Percentiles rank a stretch among this genome's conserved stretches.
Conservation (phyloP, 2,329 filamentous ascomycete species). For the Podosphaera fusca region DNA sequence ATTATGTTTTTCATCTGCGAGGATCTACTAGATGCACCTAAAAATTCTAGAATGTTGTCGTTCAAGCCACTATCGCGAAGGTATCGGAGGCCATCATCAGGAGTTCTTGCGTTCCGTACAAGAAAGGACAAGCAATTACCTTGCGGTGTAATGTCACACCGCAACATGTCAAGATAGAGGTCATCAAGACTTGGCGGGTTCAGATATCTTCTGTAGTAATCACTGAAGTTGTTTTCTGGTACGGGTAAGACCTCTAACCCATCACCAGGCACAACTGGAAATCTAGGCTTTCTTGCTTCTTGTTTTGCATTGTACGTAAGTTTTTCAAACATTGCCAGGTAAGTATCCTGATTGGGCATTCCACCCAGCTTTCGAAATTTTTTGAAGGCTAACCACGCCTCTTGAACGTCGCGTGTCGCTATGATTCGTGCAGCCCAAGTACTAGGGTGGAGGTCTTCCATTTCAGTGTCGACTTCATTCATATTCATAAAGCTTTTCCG, state of each 20-base stretch:
- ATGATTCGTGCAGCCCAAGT: conserved; percentile 32
- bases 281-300: conserved; percentile 6
- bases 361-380: conserved; percentile 16
- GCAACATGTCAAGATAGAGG: conserved; percentile 35
- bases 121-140: conserved; percentile 30
- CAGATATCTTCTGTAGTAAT: conserved; percentile 40
- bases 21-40: not conserved
- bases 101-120: conserved; percentile 26
- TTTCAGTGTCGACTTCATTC: not conserved
- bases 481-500: not conserved
- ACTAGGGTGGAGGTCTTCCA: not conserved
- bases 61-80: conserved; percentile 21
- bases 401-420: conserved; percentile 34
- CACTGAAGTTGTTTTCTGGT: conserved; percentile 32
- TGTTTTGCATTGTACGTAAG: conserved; percentile 20
- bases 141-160: conserved; percentile 23
- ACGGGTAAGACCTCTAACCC: conserved; percentile 29
- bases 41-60: not conserved
- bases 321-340: conserved; percentile 37
- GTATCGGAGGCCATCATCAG: conserved; percentile 26
- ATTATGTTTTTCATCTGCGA: not conserved
- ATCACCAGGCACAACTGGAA: conserved; percentile 32
- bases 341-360: conserved; percentile 23
- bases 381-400: conserved; percentile 29
- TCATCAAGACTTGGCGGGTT: conserved; percentile 33